These are phyloP conservation scores for Achaetomium macrosporum DNA, from an alignment of 2,329 filamentous ascomycete genomes.

Conservation along the genomic window DNA sequence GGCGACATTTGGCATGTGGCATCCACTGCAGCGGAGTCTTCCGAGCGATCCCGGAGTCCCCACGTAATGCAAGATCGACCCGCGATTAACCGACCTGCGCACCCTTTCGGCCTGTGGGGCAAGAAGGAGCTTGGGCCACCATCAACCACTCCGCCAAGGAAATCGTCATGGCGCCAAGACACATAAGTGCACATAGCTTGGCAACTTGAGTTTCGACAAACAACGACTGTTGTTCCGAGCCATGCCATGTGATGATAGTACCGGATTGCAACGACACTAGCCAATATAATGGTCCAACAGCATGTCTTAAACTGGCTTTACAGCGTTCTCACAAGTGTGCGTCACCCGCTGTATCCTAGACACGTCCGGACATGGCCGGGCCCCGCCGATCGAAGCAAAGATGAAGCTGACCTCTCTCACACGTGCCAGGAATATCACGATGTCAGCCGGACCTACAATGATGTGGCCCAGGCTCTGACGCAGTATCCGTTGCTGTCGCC, in stretches of 20 bases:
- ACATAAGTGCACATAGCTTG: not conserved
- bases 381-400: not conserved
- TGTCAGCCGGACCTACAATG: slow-evolving; percentile 86
- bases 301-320: slow-evolving; percentile 94
- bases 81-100: not conserved
- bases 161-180: slow-evolving; percentile 9
- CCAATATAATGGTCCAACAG: slow-evolving; percentile 68
- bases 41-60: not conserved
- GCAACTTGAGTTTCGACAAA: slow-evolving; percentile 1
- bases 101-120: not conserved
- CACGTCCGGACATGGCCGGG: no score
- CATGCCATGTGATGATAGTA: not conserved
- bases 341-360: slow-evolving; percentile 20
- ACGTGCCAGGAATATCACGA: slow-evolving; percentile 76
- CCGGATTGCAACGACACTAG: slow-evolving; percentile 19
- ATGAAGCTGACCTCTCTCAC: slow-evolving; percentile 10
- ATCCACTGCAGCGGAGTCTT: not conserved
- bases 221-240: not conserved
- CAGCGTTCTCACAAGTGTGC: slow-evolving; percentile 74
- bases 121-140: slow-evolving; percentile 8
- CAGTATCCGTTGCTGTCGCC: slow-evolving; percentile 75
- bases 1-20: no score
- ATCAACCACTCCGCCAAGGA: not conserved
- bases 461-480: slow-evolving; percentile 76
- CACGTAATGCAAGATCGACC: not conserved